Evolutionary conservation across 2,329 filamentous ascomycete species (phyloP), one percentile per base, ranked within the genome.

Genomic region (Clonostachys byssicola): DNA sequence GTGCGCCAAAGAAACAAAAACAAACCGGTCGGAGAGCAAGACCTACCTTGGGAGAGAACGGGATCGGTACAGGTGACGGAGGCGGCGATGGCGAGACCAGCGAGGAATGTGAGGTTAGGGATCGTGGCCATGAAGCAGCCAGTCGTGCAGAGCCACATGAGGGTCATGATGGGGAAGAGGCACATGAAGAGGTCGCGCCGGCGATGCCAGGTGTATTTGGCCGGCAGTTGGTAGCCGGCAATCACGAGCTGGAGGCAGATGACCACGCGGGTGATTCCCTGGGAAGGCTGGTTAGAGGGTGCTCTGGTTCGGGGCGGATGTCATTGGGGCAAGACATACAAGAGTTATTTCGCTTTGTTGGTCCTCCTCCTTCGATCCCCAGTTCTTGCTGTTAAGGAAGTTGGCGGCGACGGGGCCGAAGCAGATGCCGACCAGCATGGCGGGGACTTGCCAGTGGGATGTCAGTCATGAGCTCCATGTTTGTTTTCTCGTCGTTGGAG

Each of bases 221-320:
- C 76, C 0, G 81, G 81, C 2, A 85, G 64, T 54, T 85, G 78
- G 53, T 78, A 84, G 30, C 81, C 81, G 3, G 78, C 80, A 49
- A 84, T 84, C 35, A 84, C 70, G n/a, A 84, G 68, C 53, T 85
- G 80, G 3, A 84, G 70, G 5, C 80, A 78, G 47, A 85, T 83
- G 49, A 84, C 77, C 30, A 85, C 67, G 14, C 81, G 72, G 51
- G 72, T 73, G 7, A 83, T 55, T 12, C 74, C 74, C 63, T 65
- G 12, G 7, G n/a, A 30, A 30, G 23, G 9, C 9, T 30, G 23
- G 23, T 30, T 30, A 30, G 23, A 30, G 23, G 23, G 23, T 30
- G 23, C 23, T 30, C 6, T 52, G 20, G 53, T 49, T 18, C 6
- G 36, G 36, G 14, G 36, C n/a, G 36, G 14, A 39, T 5, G 36